Evolutionary conservation across 2,329 filamentous ascomycete genomes (phyloP).

Genomic region (Calonectria henricotiae): DNA sequence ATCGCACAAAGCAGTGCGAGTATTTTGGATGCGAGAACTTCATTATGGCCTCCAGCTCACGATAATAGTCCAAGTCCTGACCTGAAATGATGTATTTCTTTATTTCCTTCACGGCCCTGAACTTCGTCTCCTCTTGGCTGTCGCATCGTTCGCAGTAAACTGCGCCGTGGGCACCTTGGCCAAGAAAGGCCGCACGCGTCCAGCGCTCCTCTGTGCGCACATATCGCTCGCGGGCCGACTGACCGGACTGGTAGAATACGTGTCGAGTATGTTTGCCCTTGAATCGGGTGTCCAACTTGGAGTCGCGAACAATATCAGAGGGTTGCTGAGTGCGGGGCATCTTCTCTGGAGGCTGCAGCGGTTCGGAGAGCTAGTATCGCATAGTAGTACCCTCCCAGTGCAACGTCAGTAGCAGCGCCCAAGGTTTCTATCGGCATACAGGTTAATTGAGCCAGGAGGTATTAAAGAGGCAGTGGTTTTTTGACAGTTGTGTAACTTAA

Average conservation of each 20-base stretch:
- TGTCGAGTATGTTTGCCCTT: not conserved
- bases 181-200: not conserved
- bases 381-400: too few relatives aligned
- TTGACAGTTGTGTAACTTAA: too few relatives aligned
- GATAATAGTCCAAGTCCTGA: slow-evolving; percentile 6
- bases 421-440: too few relatives aligned
- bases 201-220: slow-evolving; percentile 12
- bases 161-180: slow-evolving; percentile 4
- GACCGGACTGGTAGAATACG: not conserved
- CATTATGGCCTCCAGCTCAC: not conserved
- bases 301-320: not conserved
- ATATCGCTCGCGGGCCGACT: not conserved
- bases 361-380: not conserved
- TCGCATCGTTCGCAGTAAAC: slow-evolving; percentile 4
- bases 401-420: not conserved
- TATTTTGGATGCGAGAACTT: slow-evolving; percentile 16
- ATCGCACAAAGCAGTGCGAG: slow-evolving; percentile 16
- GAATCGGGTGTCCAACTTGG: not conserved
- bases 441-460: too few relatives aligned
- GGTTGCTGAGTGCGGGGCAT: slow-evolving; percentile 1
- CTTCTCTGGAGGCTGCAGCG: not conserved
- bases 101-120: slow-evolving; percentile 11
- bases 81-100: not conserved
- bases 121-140: not conserved
- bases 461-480: too few relatives aligned